Base-by-base conservation (phyloP, 192 early-diverging fungal species). In the Coemansia aciculifera region DNA sequence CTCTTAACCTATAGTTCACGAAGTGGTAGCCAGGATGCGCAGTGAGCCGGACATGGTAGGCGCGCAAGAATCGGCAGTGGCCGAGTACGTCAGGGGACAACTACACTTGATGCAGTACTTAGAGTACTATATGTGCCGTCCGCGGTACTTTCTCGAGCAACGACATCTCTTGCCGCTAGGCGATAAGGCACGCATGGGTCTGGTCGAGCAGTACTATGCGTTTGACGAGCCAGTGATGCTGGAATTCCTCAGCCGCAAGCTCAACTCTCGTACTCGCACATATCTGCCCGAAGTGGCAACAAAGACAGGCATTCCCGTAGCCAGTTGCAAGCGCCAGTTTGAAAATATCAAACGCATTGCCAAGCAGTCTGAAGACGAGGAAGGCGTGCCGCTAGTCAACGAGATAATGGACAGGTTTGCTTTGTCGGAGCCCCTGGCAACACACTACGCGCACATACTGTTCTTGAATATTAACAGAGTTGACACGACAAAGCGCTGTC, bases 341-440 rank as follows among this genome's bases (percentile, higher is more conserved):
- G 89, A 90, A 37, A 90, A 90, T 64, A 52, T 89, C n/a, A 88
- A 85, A 71, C 65, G 89, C 40, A 84, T 90, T 29, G 85, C 76
- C 59, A 89, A 87, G 61, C 62, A 76, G 32, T 72, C 85, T 0
- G 87, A 89, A 46, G 89, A 90, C 72, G 64, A 71, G 32, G 85
- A 87, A 19, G 83, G 84, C n/a, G 66, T 74, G 29, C 49, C 72
- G 44, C 62, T 74, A 39, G 72, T 68, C 17, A 64, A 68, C 27
- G 72, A 74, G 57, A 72, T 72, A 15, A 72, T 72, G 70, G 63
- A 72, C 1, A 72, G 64, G 46, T 72, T 72, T 66, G 64, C 70
- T 0, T 59, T 72, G 36, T 48, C 70, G 0, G 70, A 72, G 46
- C 57, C 56, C 9, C 46, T 72, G 4, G 70, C 70, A 1, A 66